A percentile compares a stretch with the other conserved stretches of the same genome.
These are phyloP conservation scores for Coprinopsis marcescibilis DNA, from an alignment of 768 basidiomycete species.

Conservation along the genomic window DNA sequence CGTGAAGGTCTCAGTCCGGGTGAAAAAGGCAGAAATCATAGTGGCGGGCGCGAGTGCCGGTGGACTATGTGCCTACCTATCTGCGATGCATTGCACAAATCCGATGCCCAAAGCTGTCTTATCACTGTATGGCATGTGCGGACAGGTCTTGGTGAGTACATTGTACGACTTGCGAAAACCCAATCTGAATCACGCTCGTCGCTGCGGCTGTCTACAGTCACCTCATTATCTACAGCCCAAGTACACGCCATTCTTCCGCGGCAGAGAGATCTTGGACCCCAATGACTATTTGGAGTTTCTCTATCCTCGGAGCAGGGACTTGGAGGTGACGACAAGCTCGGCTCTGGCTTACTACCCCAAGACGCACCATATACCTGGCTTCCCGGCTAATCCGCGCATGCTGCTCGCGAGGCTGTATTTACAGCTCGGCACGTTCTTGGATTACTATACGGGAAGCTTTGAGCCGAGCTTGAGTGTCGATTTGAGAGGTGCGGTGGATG, in stretches of 20 bases:
- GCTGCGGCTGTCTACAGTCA: conserved; percentile 27
- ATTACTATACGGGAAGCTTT: conserved; percentile 51
- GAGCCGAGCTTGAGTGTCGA: conserved; percentile 40
- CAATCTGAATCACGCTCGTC: not conserved
- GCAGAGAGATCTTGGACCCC: conserved; percentile 50
- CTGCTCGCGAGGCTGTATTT: conserved; percentile 49
- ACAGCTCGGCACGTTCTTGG: conserved; percentile 51
- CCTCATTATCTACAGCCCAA: conserved; percentile 48
- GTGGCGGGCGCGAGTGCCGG: conserved; percentile 59
- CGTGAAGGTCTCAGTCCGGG: conserved; percentile 32
- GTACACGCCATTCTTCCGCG: conserved; percentile 44
- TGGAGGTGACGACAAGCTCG: conserved; percentile 31
- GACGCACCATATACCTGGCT: conserved; percentile 45
- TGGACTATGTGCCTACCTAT: conserved; percentile 58
- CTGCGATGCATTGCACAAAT: conserved; percentile 40
- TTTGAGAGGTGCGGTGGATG: conserved; percentile 25
- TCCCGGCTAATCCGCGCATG: conserved; percentile 60
- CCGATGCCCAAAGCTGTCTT: conserved; percentile 52
- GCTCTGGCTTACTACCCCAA: conserved; percentile 40
- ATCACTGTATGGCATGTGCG: conserved; percentile 62
- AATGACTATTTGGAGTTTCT: conserved; percentile 38
- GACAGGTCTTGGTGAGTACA: conserved; percentile 42
- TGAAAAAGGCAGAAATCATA: conserved; percentile 30
- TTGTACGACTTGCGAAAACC: not conserved
- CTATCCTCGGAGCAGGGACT: conserved; percentile 22